Conservation (phyloP, 2,329 filamentous ascomycete species). For the Colletotrichum brevisporum region DNA sequence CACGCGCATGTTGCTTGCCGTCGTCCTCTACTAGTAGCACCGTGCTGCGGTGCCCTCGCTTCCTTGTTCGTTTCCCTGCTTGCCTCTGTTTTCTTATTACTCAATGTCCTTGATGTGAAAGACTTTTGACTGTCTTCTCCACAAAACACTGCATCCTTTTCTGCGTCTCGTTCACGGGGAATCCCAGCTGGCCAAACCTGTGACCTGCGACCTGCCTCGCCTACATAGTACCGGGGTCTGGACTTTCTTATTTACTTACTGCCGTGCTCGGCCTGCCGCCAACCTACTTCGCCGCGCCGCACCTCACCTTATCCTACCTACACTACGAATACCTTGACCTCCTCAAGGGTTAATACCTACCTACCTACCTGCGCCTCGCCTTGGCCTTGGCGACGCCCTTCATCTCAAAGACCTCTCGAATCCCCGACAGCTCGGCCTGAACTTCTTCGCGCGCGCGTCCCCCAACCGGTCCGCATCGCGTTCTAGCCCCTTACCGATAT, state of each 20-base stretch:
- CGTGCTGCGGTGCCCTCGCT: background rate
- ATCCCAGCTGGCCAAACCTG: slow-evolving; percentile 13
- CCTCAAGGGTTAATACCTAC: no score
- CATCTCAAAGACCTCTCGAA: background rate
- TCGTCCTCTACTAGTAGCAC: slow-evolving; percentile 26
- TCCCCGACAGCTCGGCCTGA: slow-evolving; percentile 11
- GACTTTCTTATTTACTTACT: slow-evolving; percentile 34
- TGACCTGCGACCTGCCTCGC: background rate
- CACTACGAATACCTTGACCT: no score
- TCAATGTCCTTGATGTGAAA: slow-evolving; percentile 6
- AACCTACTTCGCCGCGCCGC: background rate
- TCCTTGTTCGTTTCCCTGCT: slow-evolving; percentile 1
- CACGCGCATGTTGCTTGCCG: slow-evolving; percentile 37
- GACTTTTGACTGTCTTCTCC: slow-evolving; percentile 31
- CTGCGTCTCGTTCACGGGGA: slow-evolving; percentile 38
- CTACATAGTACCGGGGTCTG: background rate
- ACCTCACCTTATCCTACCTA: background rate
- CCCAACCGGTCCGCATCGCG: background rate
- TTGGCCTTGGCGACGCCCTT: slow-evolving; percentile 20
- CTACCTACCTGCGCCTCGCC: slow-evolving; percentile 8
- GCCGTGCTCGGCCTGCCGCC: slow-evolving; percentile 14
- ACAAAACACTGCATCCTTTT: slow-evolving; percentile 38
- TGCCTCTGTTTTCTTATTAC: background rate
- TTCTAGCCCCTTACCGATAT: slow-evolving; percentile 1
- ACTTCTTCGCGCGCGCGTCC: background rate